Evolutionary conservation across 306 rosid genomes (phyloP), one percentile per base, ranked within the genome.

Genomic region (Luffa aegyptiaca): DNA sequence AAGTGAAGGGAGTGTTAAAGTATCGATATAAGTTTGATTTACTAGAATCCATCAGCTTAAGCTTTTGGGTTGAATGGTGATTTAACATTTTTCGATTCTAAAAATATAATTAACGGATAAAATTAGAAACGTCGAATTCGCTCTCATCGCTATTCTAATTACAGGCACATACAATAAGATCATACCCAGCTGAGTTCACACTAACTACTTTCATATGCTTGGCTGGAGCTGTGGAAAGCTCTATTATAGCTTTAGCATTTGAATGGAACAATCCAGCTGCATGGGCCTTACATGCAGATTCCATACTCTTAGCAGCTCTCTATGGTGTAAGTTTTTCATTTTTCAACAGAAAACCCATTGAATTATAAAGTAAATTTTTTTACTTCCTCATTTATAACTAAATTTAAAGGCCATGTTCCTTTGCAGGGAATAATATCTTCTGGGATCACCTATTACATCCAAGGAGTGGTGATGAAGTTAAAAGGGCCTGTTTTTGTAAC

Each of bases 401-500:
- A 68, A n/a, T 42, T 49, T 48, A 9, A 72, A 46, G 39, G 7
- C 53, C 35, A 21, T 71, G 42, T 13, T 26, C 3, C 78, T 20
- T 42, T 21, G n/a, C 45, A 93, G 98, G 98, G 98, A 5, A 87
- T 89, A 75, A 88, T 93, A 53, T 14, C 93, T 13, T 92, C 98
- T 82, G 86, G 98, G 66, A 56, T 92, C 79, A 64, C 97, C 36
- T 93, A 92, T 74, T 92, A 90, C 33, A 80, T 93, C 6, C 97
- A 93, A 88, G 98, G 98, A 41, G 64, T 90, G 79, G 98, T 93
- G 63, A 91, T 93, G 62, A 87, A 86, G 86, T 87, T 78, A 80
- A 92, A 84, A 83, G 98, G 98, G 5, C 98, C 98, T 12, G 97
- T 93, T 6, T 93, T 93, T 65, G 97, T 97, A 11, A 92, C 98